Percentiles rank a stretch among this genome's conserved stretches.
These are phyloP conservation scores for Penicillium freii DNA, from an alignment of 2,329 filamentous ascomycete genomes.

Conservation along the genomic window DNA sequence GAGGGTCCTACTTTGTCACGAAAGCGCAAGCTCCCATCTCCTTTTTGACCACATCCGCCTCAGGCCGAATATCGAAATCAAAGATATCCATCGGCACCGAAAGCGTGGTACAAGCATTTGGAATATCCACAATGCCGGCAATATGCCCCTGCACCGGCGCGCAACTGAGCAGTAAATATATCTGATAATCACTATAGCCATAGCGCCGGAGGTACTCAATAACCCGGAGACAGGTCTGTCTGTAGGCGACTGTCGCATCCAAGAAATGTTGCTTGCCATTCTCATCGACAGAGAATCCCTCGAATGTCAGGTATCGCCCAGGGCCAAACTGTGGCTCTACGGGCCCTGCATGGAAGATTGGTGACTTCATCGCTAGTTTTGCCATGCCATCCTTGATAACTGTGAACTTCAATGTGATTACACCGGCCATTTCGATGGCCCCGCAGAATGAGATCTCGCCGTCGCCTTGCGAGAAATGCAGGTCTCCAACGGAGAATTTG, in stretches of 20 bases:
- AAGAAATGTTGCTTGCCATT: slow-evolving; percentile 85
- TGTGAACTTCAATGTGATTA: slow-evolving; percentile 86
- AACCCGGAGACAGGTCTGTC: slow-evolving; percentile 72
- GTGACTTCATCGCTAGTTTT: slow-evolving; percentile 73
- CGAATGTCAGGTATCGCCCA: slow-evolving; percentile 77
- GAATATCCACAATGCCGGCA: slow-evolving; percentile 85
- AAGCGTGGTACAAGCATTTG: slow-evolving; percentile 85
- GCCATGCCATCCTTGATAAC: slow-evolving; percentile 79
- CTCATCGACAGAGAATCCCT: slow-evolving; percentile 88
- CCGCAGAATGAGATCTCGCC: slow-evolving; percentile 87
- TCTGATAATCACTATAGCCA: slow-evolving; percentile 70
- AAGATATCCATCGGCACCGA: slow-evolving; percentile 92
- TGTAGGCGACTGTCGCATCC: slow-evolving; percentile 81
- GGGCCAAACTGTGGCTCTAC: slow-evolving; percentile 87
- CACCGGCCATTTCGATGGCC: slow-evolving; percentile 90
- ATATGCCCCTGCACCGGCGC: slow-evolving; percentile 86
- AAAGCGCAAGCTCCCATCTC: slow-evolving; percentile 73
- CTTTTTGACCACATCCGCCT: slow-evolving; percentile 57
- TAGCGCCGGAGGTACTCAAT: slow-evolving; percentile 79
- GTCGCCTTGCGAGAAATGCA: slow-evolving; percentile 85
- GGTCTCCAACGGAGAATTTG: slow-evolving; percentile 85
- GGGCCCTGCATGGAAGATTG: slow-evolving; percentile 81
- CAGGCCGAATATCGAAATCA: slow-evolving; percentile 82
- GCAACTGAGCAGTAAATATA: slow-evolving; percentile 80
- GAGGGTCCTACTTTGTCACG: slow-evolving; percentile 36